These are phyloP conservation scores for Phaeoacremonium minimum DNA, from an alignment of 2,329 filamentous ascomycete genomes.

Conservation along the genomic window DNA sequence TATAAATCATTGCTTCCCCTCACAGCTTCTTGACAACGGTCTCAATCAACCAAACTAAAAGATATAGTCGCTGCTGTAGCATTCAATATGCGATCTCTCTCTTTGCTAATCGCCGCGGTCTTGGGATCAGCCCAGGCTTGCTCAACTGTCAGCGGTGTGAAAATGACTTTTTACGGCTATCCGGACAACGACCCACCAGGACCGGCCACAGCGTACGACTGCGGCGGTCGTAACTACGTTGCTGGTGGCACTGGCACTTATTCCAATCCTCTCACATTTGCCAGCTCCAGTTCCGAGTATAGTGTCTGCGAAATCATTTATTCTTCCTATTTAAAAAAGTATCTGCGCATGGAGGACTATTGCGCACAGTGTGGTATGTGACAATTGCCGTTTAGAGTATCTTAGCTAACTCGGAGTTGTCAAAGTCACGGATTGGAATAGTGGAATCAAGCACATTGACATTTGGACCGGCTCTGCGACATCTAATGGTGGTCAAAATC, in stretches of 20 bases:
- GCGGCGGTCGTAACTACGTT: constrained; percentile 23
- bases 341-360: constrained; percentile 25
- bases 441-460: constrained; percentile 28
- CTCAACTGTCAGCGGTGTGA: constrained; percentile 16
- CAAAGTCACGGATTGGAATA: too few species aligned
- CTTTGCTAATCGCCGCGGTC: too few species aligned
- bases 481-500: constrained; percentile 22
- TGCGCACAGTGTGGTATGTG: constrained; percentile 18
- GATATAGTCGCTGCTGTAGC: too few species aligned
- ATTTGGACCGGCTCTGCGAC: constrained; percentile 30
- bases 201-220: constrained; percentile 26
- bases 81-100: too few species aligned
- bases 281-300: constrained; percentile 33
- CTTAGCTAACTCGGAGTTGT: too few species aligned
- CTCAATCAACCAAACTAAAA: too few species aligned
- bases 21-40: too few species aligned
- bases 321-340: constrained; percentile 37
- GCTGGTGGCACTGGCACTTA: constrained; percentile 37
- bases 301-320: constrained; percentile 37
- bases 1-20: too few species aligned
- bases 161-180: constrained; percentile 33
- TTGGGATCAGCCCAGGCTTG: constrained; percentile 10
- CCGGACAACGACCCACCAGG: constrained; percentile 33
- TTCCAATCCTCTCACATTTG: constrained; percentile 35
- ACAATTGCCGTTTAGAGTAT: too few species aligned